Percentiles rank a stretch among this genome's conserved stretches.
Evolutionary conservation across 2,329 filamentous ascomycete species (phyloP).

Genomic region (Diplodia intermedia): DNA sequence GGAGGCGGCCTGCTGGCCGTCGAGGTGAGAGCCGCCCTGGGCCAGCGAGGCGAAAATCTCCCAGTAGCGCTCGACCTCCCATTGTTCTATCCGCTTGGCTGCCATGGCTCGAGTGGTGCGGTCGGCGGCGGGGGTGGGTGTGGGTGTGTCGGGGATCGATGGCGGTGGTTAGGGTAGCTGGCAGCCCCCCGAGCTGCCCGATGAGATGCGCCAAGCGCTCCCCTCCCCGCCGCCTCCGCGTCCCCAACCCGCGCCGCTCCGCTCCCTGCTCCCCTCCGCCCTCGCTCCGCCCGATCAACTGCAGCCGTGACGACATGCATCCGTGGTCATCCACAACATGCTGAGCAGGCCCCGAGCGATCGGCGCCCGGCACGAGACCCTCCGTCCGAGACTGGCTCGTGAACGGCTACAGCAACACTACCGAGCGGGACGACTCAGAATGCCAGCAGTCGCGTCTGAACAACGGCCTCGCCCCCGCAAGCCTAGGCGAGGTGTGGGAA

Average conservation of each 20-base stretch:
- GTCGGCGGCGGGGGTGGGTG: neutral
- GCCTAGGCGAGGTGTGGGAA: neutral
- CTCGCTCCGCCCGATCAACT: neutral
- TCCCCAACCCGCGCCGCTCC: neutral
- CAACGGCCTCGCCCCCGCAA: neutral
- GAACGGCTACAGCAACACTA: neutral
- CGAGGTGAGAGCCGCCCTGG: conserved; percentile 69
- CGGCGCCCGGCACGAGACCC: neutral
- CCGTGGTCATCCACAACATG: neutral
- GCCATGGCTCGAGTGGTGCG: conserved; percentile 39
- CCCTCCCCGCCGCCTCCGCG: neutral
- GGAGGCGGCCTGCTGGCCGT: conserved; percentile 72
- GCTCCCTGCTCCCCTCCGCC: neutral
- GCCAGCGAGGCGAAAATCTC: conserved; percentile 76
- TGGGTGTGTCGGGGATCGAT: conserved; percentile 12
- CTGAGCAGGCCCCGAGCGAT: neutral
- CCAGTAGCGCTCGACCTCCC: conserved; percentile 80
- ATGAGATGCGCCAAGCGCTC: conserved; percentile 25
- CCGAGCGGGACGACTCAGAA: neutral
- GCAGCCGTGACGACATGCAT: neutral
- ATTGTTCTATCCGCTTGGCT: conserved; percentile 69
- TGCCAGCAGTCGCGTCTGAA: neutral
- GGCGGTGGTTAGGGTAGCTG: conserved; percentile 12
- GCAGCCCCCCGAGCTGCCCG: conserved; percentile 14
- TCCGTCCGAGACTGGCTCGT: neutral